These are phyloP conservation scores for Colletotrichum australisinense DNA, from an alignment of 2,329 filamentous ascomycete genomes.

Conservation along the genomic window DNA sequence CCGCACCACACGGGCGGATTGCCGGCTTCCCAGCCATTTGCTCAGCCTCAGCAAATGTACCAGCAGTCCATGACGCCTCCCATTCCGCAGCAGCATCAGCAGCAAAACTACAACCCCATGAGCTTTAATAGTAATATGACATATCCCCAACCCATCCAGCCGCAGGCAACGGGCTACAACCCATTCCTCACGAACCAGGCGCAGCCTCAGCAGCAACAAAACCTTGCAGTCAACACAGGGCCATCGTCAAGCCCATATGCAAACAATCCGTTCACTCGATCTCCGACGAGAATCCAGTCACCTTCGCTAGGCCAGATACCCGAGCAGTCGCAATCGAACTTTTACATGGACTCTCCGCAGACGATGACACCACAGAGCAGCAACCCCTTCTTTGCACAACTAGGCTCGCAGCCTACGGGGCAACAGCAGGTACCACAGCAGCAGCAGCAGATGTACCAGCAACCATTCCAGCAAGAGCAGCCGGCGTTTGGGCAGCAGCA, in stretches of 20 bases:
- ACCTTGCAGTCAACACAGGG: constrained; percentile 53
- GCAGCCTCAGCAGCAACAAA: constrained; percentile 47
- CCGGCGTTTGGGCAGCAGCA: constrained; percentile 44
- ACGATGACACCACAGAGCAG: constrained; percentile 36
- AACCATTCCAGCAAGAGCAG: constrained; percentile 36
- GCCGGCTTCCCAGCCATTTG: constrained; percentile 52
- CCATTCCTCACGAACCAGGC: constrained; percentile 60
- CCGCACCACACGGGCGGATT: constrained; percentile 79
- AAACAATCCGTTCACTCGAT: constrained; percentile 62
- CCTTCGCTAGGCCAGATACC: constrained; percentile 63
- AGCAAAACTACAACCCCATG: constrained; percentile 50
- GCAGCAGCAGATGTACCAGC: constrained; percentile 39
- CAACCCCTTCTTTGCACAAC: constrained; percentile 48
- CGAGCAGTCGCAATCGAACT: constrained; percentile 60
- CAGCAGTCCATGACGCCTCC: constrained; percentile 58
- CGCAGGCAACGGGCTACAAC: constrained; percentile 59
- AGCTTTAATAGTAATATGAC: constrained; percentile 56
- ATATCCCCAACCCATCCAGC: constrained; percentile 54
- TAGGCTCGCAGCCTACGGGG: constrained; percentile 12
- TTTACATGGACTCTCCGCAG: constrained; percentile 46
- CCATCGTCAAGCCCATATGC: constrained; percentile 46
- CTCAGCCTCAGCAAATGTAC: constrained; percentile 50
- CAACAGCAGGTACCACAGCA: constrained; percentile 38
- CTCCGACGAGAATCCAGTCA: constrained; percentile 62
- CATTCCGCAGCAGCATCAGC: constrained; percentile 46